These are phyloP conservation scores for Cyberlindnera americana DNA, from an alignment of 805 yeast species.

Conservation along the genomic window DNA sequence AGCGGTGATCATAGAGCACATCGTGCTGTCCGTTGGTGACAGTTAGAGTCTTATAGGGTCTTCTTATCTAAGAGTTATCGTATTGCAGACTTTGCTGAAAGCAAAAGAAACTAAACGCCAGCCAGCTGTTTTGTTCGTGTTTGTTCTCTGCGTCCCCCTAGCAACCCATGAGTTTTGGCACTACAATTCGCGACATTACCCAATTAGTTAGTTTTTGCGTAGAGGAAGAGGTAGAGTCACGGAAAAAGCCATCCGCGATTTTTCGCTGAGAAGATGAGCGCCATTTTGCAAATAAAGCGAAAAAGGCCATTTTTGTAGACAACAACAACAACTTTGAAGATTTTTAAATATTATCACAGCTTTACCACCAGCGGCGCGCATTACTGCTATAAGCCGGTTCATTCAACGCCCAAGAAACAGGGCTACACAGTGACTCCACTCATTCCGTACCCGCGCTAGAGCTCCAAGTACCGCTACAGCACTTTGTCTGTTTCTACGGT, in stretches of 20 bases:
- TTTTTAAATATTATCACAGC: slow-evolving; percentile 6
- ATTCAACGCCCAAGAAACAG: background rate
- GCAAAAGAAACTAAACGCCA: no score
- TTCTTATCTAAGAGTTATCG: no score
- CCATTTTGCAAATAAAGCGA: slow-evolving; percentile 4
- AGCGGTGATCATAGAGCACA: no score
- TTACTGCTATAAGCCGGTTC: background rate
- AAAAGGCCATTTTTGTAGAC: slow-evolving; percentile 2
- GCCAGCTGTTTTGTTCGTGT: no score
- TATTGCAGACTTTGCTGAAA: no score
- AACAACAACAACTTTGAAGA: slow-evolving; percentile 11
- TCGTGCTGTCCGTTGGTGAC: no score
- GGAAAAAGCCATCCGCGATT: background rate
- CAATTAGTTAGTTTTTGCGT: background rate
- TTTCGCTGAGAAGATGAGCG: slow-evolving; percentile 1
- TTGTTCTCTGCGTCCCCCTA: background rate
- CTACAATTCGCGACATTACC: background rate
- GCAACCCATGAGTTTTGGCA: background rate
- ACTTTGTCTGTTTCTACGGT: background rate
- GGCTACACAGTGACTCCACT: slow-evolving; percentile 5
- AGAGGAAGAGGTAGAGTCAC: background rate
- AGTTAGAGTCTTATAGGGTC: no score
- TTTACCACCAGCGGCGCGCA: background rate
- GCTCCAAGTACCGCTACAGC: background rate
- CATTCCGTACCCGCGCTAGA: background rate